phyloP scores from a whole-genome alignment of 2,329 filamentous ascomycete genomes.

The Diaporthe longicolla region DNA sequence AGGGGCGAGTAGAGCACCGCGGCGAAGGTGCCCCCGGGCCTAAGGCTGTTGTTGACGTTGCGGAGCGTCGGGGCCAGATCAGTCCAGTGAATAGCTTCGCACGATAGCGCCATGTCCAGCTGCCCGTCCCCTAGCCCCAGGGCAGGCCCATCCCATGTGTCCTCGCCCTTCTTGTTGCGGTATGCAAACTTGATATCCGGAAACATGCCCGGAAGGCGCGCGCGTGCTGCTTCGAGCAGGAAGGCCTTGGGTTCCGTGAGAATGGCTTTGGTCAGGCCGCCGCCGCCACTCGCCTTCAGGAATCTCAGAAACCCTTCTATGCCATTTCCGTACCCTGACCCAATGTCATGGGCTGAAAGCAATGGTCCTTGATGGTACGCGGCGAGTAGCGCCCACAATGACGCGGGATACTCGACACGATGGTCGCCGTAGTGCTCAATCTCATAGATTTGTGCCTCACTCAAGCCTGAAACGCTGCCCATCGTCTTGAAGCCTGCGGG shows the following conservation, averaged over 20 bases:
- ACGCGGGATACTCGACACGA: neutral
- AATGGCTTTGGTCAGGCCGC: neutral
- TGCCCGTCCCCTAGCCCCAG: neutral
- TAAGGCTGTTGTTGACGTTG: neutral
- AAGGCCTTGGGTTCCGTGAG: neutral
- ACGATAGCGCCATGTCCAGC: conserved; percentile 17
- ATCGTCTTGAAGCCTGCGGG: no score
- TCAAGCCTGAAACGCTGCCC: neutral
- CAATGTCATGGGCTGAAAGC: neutral
- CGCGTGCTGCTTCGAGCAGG: neutral
- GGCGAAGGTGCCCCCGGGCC: conserved; percentile 25
- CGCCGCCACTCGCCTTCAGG: neutral
- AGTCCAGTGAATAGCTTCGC: conserved; percentile 25
- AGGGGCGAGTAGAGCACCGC: neutral
- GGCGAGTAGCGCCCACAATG: neutral
- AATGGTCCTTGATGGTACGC: neutral
- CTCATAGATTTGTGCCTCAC: neutral
- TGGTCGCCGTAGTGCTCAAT: conserved; percentile 4
- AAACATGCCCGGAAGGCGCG: neutral
- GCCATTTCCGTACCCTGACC: neutral
- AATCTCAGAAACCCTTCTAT: neutral
- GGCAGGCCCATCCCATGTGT: neutral
- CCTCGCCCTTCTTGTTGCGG: neutral
- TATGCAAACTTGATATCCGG: neutral
- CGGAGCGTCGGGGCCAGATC: neutral